Conservation (phyloP, 306 rosid species). For the Prinsepia uniflora region DNA sequence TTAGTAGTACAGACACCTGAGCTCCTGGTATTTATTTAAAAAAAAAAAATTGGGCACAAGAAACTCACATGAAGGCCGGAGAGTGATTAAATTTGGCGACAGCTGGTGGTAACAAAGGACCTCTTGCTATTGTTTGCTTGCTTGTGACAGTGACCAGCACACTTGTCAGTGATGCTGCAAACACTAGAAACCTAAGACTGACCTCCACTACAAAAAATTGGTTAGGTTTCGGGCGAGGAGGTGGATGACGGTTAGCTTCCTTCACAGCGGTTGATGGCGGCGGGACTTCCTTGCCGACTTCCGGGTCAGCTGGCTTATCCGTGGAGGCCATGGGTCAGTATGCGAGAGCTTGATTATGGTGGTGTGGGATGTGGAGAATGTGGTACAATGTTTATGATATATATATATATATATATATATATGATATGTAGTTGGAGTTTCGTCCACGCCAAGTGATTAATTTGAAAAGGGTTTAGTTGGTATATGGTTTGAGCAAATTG, state of each 20-base stretch:
- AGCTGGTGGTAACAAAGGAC: neutral
- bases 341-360: neutral
- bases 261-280: slow-evolving; percentile 12
- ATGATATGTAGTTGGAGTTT: slow-evolving; percentile 34
- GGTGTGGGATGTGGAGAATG: neutral
- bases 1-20: too few species aligned
- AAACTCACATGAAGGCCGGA: slow-evolving; percentile 74
- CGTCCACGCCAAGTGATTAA: slow-evolving; percentile 43
- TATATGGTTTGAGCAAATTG: slow-evolving; percentile 5
- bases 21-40: neutral
- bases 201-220: slow-evolving; percentile 36
- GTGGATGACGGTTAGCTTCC: neutral
- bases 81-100: slow-evolving; percentile 64
- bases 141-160: slow-evolving; percentile 63
- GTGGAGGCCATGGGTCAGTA: slow-evolving; percentile 50
- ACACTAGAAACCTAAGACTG: slow-evolving; percentile 52
- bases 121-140: slow-evolving; percentile 40
- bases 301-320: slow-evolving; percentile 49
- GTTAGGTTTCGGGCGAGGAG: neutral
- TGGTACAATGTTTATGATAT: neutral
- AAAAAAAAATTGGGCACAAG: neutral
- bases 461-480: slow-evolving; percentile 15
- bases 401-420: slow-evolving; percentile 1
- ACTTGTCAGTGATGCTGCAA: slow-evolving; percentile 59
- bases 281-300: slow-evolving; percentile 27